Evolutionary conservation across 768 basidiomycete genomes (phyloP).

Genomic region (Kwoniella pini): DNA sequence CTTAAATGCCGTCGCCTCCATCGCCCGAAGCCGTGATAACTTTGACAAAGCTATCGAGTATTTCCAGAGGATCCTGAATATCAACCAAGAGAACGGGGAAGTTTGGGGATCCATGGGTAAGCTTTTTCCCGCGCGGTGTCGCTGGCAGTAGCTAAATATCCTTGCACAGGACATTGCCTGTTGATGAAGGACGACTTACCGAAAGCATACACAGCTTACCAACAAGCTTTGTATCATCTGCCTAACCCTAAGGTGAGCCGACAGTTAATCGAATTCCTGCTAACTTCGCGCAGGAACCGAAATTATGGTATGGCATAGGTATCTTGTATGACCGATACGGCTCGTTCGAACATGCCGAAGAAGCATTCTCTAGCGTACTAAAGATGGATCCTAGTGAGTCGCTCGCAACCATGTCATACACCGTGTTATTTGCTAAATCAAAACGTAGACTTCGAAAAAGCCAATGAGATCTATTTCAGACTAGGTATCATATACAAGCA

Average conservation of each 20-base stretch:
- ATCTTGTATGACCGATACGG: constrained; percentile 99
- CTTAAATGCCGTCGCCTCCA: constrained; percentile 89
- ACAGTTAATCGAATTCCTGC: not conserved
- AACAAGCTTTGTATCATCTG: constrained; percentile 93
- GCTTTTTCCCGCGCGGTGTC: constrained; percentile 18
- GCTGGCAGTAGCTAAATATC: not conserved
- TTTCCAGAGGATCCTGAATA: constrained; percentile 85
- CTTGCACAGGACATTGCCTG: constrained; percentile 78
- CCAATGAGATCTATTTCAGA: constrained; percentile 96
- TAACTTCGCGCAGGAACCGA: constrained; percentile 72
- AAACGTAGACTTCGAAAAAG: constrained; percentile 86
- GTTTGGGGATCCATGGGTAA: constrained; percentile 92
- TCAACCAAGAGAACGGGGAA: constrained; percentile 96
- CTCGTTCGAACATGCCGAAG: constrained; percentile 96
- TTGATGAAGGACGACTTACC: constrained; percentile 99
- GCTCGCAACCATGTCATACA: too few species aligned
- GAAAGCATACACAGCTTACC: constrained; percentile 97
- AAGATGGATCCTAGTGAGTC: constrained; percentile 92
- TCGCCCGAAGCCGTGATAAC: constrained; percentile 96
- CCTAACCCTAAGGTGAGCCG: constrained; percentile 84
- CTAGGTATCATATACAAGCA: constrained; percentile 99
- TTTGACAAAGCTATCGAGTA: constrained; percentile 97
- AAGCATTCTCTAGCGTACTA: constrained; percentile 93
- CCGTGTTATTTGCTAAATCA: not conserved
- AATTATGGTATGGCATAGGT: constrained; percentile 99